These are phyloP conservation scores for Trichoderma erinaceum DNA, from an alignment of 495 filamentous ascomycete species.

Conservation along the genomic window DNA sequence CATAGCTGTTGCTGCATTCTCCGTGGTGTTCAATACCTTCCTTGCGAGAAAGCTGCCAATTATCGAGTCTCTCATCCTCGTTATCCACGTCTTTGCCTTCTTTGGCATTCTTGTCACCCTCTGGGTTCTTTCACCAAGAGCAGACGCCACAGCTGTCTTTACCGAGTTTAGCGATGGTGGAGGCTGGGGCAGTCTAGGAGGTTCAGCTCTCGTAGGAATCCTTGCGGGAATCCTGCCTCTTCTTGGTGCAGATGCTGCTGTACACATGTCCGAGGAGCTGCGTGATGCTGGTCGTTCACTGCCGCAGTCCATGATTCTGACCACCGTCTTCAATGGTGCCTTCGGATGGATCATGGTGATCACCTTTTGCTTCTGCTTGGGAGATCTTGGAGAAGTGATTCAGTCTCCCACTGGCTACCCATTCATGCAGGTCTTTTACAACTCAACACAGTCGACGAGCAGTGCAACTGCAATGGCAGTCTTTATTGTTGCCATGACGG, in stretches of 20 bases:
- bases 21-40: conserved; percentile 51
- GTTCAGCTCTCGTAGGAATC: conserved; percentile 44
- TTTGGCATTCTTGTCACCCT: conserved; percentile 57
- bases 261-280: conserved; percentile 42
- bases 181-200: conserved; percentile 48
- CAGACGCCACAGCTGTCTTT: conserved; percentile 44
- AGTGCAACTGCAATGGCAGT: conserved; percentile 42
- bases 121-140: conserved; percentile 45
- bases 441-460: conserved; percentile 36
- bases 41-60: conserved; percentile 47
- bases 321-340: conserved; percentile 32
- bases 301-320: conserved; percentile 42
- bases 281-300: conserved; percentile 40
- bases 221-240: conserved; percentile 22
- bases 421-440: conserved; percentile 48
- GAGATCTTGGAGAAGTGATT: conserved; percentile 30
- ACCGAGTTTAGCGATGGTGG: conserved; percentile 49
- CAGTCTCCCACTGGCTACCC: conserved; percentile 40
- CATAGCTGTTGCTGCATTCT: conserved; percentile 44
- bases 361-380: conserved; percentile 42
- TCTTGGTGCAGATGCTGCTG: conserved; percentile 24
- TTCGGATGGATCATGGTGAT: conserved; percentile 41
- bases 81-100: conserved; percentile 56
- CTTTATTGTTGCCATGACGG: conserved; percentile 41
- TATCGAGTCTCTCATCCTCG: conserved; percentile 52